Percentiles rank a stretch among this genome's conserved stretches.
These are phyloP conservation scores for Nakaseomyces delphensis DNA, from an alignment of 1,139 yeast species.

Conservation along the genomic window DNA sequence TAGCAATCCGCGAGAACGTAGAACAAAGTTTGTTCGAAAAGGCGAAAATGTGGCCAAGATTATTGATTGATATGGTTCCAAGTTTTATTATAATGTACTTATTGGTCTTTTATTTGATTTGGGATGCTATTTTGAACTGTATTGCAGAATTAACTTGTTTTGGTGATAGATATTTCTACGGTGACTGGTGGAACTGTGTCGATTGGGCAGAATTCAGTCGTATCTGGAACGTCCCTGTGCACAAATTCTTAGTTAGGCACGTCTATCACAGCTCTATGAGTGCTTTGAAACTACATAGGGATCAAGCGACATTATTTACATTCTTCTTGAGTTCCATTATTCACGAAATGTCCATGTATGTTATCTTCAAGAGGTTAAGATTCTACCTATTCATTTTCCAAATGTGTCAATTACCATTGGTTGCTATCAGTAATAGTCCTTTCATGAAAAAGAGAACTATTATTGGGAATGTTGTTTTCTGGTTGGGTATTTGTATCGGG, in stretches of 20 bases:
- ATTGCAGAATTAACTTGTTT: slow-evolving; percentile 79
- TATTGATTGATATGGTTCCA: slow-evolving; percentile 69
- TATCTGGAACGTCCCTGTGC: slow-evolving; percentile 95
- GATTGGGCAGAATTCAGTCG: slow-evolving; percentile 93
- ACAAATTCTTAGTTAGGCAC: slow-evolving; percentile 77
- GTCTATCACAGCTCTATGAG: slow-evolving; percentile 89
- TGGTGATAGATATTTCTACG: slow-evolving; percentile 88
- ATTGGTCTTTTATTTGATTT: slow-evolving; percentile 75
- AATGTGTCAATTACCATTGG: slow-evolving; percentile 64
- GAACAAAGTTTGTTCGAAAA: slow-evolving; percentile 35
- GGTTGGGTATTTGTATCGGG: slow-evolving; percentile 87
- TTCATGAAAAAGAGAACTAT: slow-evolving; percentile 47
- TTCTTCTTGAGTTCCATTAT: slow-evolving; percentile 72
- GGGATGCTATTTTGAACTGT: slow-evolving; percentile 88
- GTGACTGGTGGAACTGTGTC: slow-evolving; percentile 96
- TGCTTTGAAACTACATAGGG: slow-evolving; percentile 56
- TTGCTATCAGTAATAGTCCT: slow-evolving; percentile 44
- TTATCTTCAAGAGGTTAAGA: slow-evolving; percentile 67
- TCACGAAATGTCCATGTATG: slow-evolving; percentile 90
- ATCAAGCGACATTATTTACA: slow-evolving; percentile 68
- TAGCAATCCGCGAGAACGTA: slow-evolving; percentile 42
- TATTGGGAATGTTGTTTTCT: slow-evolving; percentile 74
- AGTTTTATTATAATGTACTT: slow-evolving; percentile 68
- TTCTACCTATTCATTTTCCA: slow-evolving; percentile 75
- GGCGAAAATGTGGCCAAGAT: slow-evolving; percentile 45